These are phyloP conservation scores for Avena insularis DNA, from an alignment of 176 grass and related monocot species.

Conservation along the genomic window DNA sequence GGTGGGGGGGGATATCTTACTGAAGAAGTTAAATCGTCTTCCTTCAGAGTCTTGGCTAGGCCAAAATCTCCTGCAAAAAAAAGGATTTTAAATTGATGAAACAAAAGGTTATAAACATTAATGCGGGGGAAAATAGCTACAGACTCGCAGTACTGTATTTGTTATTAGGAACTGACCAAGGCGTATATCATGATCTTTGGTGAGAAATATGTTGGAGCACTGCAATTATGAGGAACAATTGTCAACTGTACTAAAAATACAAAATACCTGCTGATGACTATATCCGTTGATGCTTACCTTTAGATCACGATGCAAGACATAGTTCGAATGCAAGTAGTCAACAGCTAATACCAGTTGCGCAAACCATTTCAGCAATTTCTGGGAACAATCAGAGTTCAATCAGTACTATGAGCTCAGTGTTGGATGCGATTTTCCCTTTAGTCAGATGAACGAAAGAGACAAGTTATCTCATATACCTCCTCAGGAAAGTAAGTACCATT, in stretches of 20 bases:
- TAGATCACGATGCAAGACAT: conserved; percentile 91
- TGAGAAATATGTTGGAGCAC: conserved; percentile 99
- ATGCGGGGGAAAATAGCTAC: neutral
- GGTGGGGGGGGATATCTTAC: conserved; percentile 44
- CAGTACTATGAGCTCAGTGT: conserved; percentile 4
- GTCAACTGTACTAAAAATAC: neutral
- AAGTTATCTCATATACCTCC: conserved; percentile 72
- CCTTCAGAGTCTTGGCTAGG: conserved; percentile 92
- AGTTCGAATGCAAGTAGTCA: conserved; percentile 97
- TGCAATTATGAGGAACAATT: conserved; percentile 47
- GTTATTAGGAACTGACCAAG: conserved; percentile 74
- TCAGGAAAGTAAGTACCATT: conserved; percentile 88
- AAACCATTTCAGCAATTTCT: conserved; percentile 98
- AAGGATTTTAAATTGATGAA: conserved; percentile 35
- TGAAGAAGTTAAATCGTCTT: conserved; percentile 94
- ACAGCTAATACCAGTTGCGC: conserved; percentile 84
- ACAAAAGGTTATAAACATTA: neutral
- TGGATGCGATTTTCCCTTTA: neutral
- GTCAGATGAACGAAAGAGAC: neutral
- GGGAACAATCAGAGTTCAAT: conserved; percentile 13
- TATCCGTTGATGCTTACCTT: conserved; percentile 58
- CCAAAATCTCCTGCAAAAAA: conserved; percentile 89
- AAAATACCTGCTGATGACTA: neutral
- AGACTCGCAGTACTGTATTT: conserved; percentile 24
- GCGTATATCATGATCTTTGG: conserved; percentile 93